Percentiles rank a stretch among this genome's conserved stretches.
These are phyloP conservation scores for Chamaecrista fasciculata DNA, from an alignment of 306 rosid species.

Conservation along the genomic window DNA sequence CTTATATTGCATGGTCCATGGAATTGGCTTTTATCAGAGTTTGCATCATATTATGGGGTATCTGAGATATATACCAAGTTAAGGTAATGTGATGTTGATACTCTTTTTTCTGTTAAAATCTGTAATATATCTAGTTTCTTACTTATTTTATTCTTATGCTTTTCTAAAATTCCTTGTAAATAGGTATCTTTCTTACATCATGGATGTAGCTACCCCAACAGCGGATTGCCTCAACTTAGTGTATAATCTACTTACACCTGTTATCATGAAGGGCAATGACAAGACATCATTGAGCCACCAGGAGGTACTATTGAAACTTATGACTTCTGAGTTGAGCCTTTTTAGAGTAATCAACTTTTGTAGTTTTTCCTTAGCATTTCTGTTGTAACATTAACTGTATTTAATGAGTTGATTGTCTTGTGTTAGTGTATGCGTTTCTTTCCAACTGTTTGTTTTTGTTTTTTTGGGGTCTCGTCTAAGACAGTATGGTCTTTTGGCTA, in stretches of 20 bases:
- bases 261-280: conserved; percentile 71
- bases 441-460: conserved; percentile 11
- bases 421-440: conserved; percentile 12
- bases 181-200: conserved; percentile 88
- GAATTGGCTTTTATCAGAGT: conserved; percentile 95
- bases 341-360: background rate
- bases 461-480: conserved; percentile 33
- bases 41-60: conserved; percentile 91
- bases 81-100: conserved; percentile 51
- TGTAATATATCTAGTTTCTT: conserved; percentile 15
- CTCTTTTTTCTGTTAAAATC: conserved; percentile 18
- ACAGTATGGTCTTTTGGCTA: conserved; percentile 15
- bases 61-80: conserved; percentile 86
- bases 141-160: background rate
- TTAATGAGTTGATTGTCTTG: conserved; percentile 12
- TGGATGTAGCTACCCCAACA: conserved; percentile 98
- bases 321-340: conserved; percentile 8
- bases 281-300: conserved; percentile 91
- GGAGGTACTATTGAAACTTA: conserved; percentile 57
- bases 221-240: conserved; percentile 92
- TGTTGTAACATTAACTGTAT: background rate
- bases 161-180: conserved; percentile 24
- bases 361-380: background rate
- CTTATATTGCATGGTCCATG: conserved; percentile 78
- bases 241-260: conserved; percentile 66